These are phyloP conservation scores for Hypoxylon fuscum DNA, from an alignment of 495 filamentous ascomycete species.

Conservation along the genomic window DNA sequence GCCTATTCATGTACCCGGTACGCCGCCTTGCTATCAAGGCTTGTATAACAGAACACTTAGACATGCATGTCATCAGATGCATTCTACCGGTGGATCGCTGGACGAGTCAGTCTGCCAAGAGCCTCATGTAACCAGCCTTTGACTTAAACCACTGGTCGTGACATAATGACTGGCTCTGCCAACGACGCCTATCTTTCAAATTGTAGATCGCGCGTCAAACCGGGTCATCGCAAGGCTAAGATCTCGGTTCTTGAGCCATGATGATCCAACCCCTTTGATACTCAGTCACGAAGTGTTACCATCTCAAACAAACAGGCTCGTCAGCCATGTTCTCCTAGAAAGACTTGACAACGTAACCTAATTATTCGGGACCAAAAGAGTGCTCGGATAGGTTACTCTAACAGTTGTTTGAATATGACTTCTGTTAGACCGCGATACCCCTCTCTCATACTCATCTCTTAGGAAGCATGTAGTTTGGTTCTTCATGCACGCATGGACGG, in stretches of 20 bases:
- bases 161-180: not conserved
- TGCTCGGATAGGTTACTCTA: too few species aligned
- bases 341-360: too few species aligned
- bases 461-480: too few species aligned
- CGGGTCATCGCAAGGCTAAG: not conserved
- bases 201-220: not conserved
- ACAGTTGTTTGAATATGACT: too few species aligned
- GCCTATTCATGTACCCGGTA: not conserved
- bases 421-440: too few species aligned
- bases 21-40: too few species aligned
- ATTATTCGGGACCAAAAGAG: too few species aligned
- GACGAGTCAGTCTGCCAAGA: not conserved
- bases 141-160: not conserved
- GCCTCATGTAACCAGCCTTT: not conserved
- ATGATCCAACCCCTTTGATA: not conserved
- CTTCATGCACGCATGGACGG: too few species aligned
- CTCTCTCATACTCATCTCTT: too few species aligned
- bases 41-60: not conserved
- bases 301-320: not conserved
- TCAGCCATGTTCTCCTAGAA: not conserved
- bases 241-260: not conserved
- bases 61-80: not conserved
- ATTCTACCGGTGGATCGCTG: not conserved
- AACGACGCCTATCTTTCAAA: not conserved
- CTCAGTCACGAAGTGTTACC: not conserved